A percentile compares a stretch with the other conserved stretches of the same genome.
Conservation (phyloP, 2,329 filamentous ascomycete genomes). For the Onygenales sp. region DNA sequence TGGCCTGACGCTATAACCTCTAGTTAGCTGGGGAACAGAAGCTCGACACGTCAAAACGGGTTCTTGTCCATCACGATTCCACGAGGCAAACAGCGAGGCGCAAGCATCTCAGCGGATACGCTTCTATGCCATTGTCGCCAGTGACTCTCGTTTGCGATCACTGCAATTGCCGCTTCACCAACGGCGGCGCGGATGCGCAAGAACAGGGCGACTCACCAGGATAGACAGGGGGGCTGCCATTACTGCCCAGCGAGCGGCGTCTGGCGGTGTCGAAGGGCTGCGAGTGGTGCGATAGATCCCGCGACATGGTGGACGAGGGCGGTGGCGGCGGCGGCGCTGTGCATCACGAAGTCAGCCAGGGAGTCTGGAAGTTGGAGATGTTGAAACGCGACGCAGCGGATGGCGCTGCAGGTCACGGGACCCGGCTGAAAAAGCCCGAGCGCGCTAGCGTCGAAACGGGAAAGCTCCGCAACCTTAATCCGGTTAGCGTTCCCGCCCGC, state of each 20-base stretch:
- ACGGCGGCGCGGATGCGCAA: neutral
- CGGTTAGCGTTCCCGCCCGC: conserved; percentile 27
- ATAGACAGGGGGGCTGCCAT: conserved; percentile 25
- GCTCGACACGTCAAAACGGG: neutral
- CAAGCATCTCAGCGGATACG: neutral
- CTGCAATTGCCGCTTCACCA: neutral
- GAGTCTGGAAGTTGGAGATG: conserved; percentile 6
- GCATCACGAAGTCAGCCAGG: conserved; percentile 4
- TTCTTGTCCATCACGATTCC: neutral
- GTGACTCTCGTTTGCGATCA: neutral
- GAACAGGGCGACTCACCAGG: conserved; percentile 21
- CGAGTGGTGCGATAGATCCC: conserved; percentile 28
- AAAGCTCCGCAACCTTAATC: conserved; percentile 16
- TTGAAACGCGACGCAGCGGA: conserved; percentile 13
- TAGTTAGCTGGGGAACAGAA: conserved; percentile 3
- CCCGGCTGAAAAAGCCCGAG: conserved; percentile 8
- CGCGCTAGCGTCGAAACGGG: conserved; percentile 20
- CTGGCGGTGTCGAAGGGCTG: conserved; percentile 24
- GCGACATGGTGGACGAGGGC: conserved; percentile 11
- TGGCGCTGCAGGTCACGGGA: conserved; percentile 11
- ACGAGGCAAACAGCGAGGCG: neutral
- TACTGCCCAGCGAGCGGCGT: conserved; percentile 27
- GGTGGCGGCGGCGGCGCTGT: neutral
- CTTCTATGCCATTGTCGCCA: neutral
- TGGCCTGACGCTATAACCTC: conserved; percentile 5